Percentiles rank a stretch among this genome's conserved stretches.
phyloP scores from a whole-genome alignment of 2,329 filamentous ascomycete species.

The Ophiognomonia clavigignenti-juglandacearum region DNA sequence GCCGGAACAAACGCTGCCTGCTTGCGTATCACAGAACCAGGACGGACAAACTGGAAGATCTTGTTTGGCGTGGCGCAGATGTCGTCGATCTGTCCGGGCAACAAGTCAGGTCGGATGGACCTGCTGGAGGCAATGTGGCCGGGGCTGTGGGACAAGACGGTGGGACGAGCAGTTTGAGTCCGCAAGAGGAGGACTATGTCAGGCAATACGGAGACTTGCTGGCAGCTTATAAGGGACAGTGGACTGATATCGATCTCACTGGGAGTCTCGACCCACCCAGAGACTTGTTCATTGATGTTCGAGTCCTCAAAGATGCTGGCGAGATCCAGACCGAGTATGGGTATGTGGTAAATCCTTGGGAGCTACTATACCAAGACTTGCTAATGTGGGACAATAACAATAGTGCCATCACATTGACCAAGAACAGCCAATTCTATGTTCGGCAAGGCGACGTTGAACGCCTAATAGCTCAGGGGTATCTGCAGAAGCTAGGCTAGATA shows the following conservation, averaged over 20 bases:
- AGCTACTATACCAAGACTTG: background rate
- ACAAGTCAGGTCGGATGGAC: conserved; percentile 41
- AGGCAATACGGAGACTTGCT: conserved; percentile 86
- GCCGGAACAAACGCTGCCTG: conserved; percentile 91
- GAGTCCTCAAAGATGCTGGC: conserved; percentile 92
- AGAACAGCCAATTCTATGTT: conserved; percentile 98
- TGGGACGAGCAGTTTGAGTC: conserved; percentile 73
- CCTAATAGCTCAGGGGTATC: conserved; percentile 87
- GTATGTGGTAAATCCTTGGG: conserved; percentile 42
- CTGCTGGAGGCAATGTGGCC: conserved; percentile 26
- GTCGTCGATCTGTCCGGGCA: conserved; percentile 66
- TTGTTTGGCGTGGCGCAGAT: conserved; percentile 88
- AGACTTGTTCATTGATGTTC: conserved; percentile 94
- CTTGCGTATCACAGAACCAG: conserved; percentile 90
- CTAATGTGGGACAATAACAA: conserved; percentile 3
- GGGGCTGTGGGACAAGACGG: conserved; percentile 36
- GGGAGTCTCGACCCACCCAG: conserved; percentile 90
- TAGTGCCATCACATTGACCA: conserved; percentile 91
- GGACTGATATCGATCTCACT: conserved; percentile 95
- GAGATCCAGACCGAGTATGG: conserved; percentile 99
- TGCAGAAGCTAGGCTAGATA: conserved; percentile 78
- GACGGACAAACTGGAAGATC: conserved; percentile 85
- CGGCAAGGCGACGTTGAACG: conserved; percentile 93
- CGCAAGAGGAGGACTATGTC: conserved; percentile 95
- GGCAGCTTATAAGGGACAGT: conserved; percentile 95